Conservation (phyloP, 306 rosid genomes). For the Arachis stenosperma region DNA sequence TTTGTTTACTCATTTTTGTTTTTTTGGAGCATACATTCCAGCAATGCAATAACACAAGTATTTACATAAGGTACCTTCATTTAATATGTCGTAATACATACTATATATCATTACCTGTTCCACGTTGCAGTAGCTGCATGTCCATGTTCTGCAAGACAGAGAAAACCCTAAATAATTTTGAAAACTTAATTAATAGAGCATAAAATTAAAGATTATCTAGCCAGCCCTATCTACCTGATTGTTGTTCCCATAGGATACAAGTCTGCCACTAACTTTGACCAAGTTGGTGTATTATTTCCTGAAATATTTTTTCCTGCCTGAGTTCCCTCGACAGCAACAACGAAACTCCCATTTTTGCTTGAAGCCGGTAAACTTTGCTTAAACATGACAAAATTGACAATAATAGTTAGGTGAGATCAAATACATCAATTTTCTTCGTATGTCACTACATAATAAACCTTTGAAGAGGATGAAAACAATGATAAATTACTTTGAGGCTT, state of each 20-base stretch:
- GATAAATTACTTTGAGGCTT: slow-evolving; percentile 62
- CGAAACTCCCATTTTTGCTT: slow-evolving; percentile 66
- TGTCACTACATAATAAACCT: slow-evolving; percentile 17
- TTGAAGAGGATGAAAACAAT: slow-evolving; percentile 28
- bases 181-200: slow-evolving; percentile 19
- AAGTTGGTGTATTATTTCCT: slow-evolving; percentile 54
- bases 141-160: slow-evolving; percentile 74
- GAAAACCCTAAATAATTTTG: slow-evolving; percentile 34
- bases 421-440: slow-evolving; percentile 32
- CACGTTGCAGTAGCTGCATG: slow-evolving; percentile 78
- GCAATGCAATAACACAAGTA: slow-evolving; percentile 21
- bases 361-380: slow-evolving; percentile 96
- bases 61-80: slow-evolving; percentile 26
- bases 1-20: slow-evolving; percentile 12
- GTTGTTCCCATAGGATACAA: slow-evolving; percentile 71
- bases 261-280: slow-evolving; percentile 78
- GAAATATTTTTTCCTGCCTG: slow-evolving; percentile 47
- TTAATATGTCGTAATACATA: slow-evolving; percentile 19
- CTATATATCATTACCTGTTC: slow-evolving; percentile 71
- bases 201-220: slow-evolving; percentile 6
- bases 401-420: slow-evolving; percentile 47
- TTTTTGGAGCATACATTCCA: slow-evolving; percentile 24
- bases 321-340: slow-evolving; percentile 56
- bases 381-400: slow-evolving; percentile 54
- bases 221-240: slow-evolving; percentile 66